phyloP scores from a whole-genome alignment of 2,329 filamentous ascomycete species.

The Daldinia eschscholtzii region DNA sequence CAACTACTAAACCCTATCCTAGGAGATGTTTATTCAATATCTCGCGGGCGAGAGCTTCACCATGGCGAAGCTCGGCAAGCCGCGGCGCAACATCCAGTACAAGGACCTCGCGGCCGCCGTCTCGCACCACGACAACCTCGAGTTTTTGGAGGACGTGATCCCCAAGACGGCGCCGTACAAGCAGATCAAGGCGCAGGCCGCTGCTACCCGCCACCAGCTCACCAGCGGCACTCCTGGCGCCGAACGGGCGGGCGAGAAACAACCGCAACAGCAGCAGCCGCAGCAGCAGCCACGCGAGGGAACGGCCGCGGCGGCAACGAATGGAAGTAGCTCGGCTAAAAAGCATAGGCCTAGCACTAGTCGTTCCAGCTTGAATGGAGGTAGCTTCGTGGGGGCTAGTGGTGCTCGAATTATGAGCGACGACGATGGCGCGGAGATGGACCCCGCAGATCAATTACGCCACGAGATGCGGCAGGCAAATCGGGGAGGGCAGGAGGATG shows the following conservation, averaged over 20 bases:
- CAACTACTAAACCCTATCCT: constrained; percentile 10
- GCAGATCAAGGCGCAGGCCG: constrained; percentile 76
- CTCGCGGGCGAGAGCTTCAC: constrained; percentile 87
- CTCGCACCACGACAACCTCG: constrained; percentile 89
- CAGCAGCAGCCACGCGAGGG: constrained; percentile 38
- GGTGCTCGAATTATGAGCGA: constrained; percentile 48
- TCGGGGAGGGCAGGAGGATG: constrained; percentile 58
- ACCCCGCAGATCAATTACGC: constrained; percentile 67
- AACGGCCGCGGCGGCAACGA: constrained; percentile 45
- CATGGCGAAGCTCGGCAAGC: constrained; percentile 78
- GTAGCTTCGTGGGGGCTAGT: constrained; percentile 49
- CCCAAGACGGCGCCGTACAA: constrained; percentile 87
- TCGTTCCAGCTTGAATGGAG: constrained; percentile 45
- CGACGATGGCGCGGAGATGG: constrained; percentile 51
- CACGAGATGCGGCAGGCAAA: constrained; percentile 65
- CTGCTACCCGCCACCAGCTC: constrained; percentile 62
- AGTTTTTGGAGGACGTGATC: constrained; percentile 92
- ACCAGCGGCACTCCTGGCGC: constrained; percentile 53
- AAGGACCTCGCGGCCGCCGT: constrained; percentile 92
- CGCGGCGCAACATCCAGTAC: constrained; percentile 94
- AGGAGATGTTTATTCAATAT: constrained; percentile 97
- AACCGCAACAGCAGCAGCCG: background rate
- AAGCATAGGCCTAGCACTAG: constrained; percentile 54
- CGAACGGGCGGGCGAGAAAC: constrained; percentile 43
- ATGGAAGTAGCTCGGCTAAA: constrained; percentile 46